These are phyloP conservation scores for Polytolypa hystricis DNA, from an alignment of 2,329 filamentous ascomycete species.

Conservation along the genomic window DNA sequence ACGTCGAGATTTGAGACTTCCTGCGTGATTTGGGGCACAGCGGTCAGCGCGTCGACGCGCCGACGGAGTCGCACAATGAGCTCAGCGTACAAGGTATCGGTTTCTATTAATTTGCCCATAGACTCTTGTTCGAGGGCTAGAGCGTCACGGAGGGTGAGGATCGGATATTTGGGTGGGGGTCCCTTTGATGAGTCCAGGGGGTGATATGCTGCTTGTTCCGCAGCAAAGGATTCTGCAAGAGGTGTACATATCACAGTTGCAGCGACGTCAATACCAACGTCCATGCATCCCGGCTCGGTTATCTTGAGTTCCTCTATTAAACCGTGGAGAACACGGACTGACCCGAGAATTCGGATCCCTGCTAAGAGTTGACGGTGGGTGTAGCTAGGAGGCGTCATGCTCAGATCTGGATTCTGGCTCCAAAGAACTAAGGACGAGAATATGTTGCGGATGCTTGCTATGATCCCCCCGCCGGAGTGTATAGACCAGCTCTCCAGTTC, in stretches of 20 bases:
- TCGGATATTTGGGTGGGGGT: slow-evolving; percentile 20
- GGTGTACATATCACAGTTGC: slow-evolving; percentile 33
- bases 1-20: slow-evolving; percentile 32
- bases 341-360: slow-evolving; percentile 31
- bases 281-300: slow-evolving; percentile 27
- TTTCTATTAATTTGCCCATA: slow-evolving; percentile 31
- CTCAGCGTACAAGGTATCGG: slow-evolving; percentile 34
- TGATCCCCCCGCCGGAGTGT: slow-evolving; percentile 33
- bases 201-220: slow-evolving; percentile 27
- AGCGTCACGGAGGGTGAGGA: slow-evolving; percentile 32
- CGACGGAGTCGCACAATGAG: slow-evolving; percentile 35
- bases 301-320: slow-evolving; percentile 34
- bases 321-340: slow-evolving; percentile 25
- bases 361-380: slow-evolving; percentile 43
- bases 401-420: slow-evolving; percentile 40
- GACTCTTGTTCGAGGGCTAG: slow-evolving; percentile 28
- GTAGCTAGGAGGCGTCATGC: slow-evolving; percentile 44
- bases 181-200: slow-evolving; percentile 24
- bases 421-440: slow-evolving; percentile 44
- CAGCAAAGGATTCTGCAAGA: slow-evolving; percentile 28
- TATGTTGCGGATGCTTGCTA: slow-evolving; percentile 38
- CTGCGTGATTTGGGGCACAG: slow-evolving; percentile 19
- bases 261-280: slow-evolving; percentile 34
- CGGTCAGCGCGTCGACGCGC: slow-evolving; percentile 31
- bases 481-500: slow-evolving; percentile 45